phyloP scores from a whole-genome alignment of 192 early-diverging fungal species.

The Coemansia sp. region DNA sequence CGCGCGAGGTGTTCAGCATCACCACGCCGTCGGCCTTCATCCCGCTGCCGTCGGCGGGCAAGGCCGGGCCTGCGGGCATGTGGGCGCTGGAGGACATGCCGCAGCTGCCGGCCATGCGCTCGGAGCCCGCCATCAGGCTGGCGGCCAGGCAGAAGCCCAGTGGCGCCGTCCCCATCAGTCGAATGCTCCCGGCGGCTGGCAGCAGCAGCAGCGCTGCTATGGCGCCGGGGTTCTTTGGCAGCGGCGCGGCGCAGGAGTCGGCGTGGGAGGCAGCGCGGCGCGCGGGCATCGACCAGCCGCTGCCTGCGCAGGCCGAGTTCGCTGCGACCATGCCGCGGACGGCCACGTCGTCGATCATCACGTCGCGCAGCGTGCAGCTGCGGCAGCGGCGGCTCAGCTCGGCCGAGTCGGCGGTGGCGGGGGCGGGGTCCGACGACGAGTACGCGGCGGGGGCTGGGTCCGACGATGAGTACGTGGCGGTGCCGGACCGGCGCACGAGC shows the following conservation, averaged over 20 bases:
- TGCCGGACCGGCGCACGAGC: neutral
- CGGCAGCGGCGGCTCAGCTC: constrained; percentile 13
- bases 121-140: constrained; percentile 35
- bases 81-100: neutral
- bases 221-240: neutral
- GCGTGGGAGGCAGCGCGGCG: constrained; percentile 23
- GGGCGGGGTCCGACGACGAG: constrained; percentile 17
- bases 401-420: constrained; percentile 14
- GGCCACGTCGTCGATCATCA: constrained; percentile 18
- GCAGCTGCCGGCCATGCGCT: constrained; percentile 29
- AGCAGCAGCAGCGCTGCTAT: neutral
- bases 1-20: constrained; percentile 43
- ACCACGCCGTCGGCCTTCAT: constrained; percentile 34
- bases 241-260: neutral
- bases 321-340: constrained; percentile 22
- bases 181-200: constrained; percentile 10
- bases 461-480: neutral
- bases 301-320: constrained; percentile 1
- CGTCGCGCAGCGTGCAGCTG: constrained; percentile 2
- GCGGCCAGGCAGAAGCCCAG: constrained; percentile 5
- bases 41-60: constrained; percentile 8
- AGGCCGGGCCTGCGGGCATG: neutral
- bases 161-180: constrained; percentile 24
- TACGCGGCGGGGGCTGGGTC: neutral
- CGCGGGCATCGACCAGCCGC: constrained; percentile 32